phyloP scores from a whole-genome alignment of 2,329 filamentous ascomycete species.

The Pseudogymnoascus sp. region DNA sequence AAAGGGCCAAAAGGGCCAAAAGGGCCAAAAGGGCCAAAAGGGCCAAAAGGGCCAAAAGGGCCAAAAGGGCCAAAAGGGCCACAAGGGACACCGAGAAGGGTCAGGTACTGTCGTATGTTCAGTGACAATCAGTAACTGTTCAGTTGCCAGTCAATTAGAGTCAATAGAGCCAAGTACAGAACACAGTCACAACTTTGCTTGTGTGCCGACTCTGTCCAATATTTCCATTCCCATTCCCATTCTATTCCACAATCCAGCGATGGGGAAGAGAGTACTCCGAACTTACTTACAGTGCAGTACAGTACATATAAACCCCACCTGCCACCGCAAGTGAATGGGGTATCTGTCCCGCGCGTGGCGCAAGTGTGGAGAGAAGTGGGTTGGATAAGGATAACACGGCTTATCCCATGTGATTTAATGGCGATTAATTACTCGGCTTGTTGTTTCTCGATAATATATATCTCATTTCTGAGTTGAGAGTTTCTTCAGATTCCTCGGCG shows the following conservation, averaged over 20 bases:
- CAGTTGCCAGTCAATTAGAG: background rate
- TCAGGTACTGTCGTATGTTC: background rate
- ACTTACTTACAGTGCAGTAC: background rate
- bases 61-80: background rate
- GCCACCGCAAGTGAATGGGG: background rate
- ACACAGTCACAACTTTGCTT: background rate
- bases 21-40: background rate
- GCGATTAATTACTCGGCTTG: background rate
- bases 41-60: background rate
- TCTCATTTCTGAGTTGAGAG: background rate
- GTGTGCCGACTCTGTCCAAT: background rate
- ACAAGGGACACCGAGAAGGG: background rate
- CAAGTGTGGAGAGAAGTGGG: conserved; percentile 5
- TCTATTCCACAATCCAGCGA: background rate
- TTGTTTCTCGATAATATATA: background rate
- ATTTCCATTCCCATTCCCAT: background rate
- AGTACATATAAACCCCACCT: conserved; percentile 7
- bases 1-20: background rate
- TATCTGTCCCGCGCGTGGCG: conserved; percentile 5
- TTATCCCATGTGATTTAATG: conserved; percentile 1
- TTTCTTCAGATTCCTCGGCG: background rate
- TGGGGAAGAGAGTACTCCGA: background rate
- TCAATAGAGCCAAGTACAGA: background rate
- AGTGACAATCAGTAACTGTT: background rate
- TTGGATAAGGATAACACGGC: conserved; percentile 7